Evolutionary conservation across 176 grass and related monocot genomes (phyloP).

Genomic region (Alopecurus myosuroides): DNA sequence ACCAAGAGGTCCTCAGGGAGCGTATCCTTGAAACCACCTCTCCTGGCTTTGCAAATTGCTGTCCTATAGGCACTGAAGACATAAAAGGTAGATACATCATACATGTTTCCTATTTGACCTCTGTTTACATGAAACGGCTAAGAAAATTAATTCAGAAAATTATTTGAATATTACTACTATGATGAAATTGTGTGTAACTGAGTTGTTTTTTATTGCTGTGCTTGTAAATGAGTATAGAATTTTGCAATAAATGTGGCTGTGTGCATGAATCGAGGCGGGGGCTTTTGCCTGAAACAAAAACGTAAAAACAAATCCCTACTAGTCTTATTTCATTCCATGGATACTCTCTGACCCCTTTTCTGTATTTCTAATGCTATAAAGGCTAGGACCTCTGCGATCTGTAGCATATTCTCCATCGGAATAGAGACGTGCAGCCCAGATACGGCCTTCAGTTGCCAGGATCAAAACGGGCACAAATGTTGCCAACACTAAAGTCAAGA

Average conservation of each 20-base stretch:
- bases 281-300: too few relatives aligned
- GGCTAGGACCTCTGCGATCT: background rate
- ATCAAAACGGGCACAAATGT: background rate
- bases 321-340: background rate
- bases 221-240: too few relatives aligned
- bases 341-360: background rate
- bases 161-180: background rate
- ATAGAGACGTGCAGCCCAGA: background rate
- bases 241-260: too few relatives aligned
- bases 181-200: too few relatives aligned
- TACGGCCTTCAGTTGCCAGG: background rate
- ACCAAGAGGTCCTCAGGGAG: conserved; percentile 79
- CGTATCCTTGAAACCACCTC: conserved; percentile 88
- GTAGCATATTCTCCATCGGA: background rate
- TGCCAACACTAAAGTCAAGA: background rate
- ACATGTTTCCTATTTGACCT: background rate
- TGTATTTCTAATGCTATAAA: background rate
- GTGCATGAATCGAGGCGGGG: too few relatives aligned
- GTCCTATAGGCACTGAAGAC: conserved; percentile 80
- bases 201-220: too few relatives aligned
- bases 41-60: conserved; percentile 86
- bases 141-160: background rate
- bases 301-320: background rate
- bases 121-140: background rate
- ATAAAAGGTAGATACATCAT: conserved; percentile 23